Evolutionary conservation across 176 grass and related monocot species (phyloP).

Genomic region (Alopecurus myosuroides): DNA sequence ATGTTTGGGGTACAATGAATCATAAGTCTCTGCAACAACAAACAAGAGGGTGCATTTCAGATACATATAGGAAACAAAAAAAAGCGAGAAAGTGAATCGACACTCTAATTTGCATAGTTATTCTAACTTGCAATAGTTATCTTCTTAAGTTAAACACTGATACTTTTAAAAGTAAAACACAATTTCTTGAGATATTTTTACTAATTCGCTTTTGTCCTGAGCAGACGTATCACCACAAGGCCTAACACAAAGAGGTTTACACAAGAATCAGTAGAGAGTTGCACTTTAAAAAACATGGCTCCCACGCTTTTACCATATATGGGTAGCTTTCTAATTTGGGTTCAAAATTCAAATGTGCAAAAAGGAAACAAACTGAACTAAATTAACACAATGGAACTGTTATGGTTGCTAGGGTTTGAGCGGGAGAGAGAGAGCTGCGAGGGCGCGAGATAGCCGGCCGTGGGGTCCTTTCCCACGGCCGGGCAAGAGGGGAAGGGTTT

Average conservation of each 20-base stretch:
- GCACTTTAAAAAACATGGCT: background rate
- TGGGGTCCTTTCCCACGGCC: no score
- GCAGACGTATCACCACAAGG: background rate
- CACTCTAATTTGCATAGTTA: background rate
- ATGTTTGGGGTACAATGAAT: slow-evolving; percentile 59
- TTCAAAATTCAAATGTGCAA: background rate
- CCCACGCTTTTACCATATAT: background rate
- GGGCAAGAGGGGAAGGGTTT: no score
- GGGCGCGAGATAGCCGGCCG: no score
- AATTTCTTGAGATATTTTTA: background rate
- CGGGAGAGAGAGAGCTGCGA: no score
- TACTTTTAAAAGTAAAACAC: background rate
- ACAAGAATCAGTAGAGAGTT: background rate
- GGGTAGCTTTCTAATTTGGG: background rate
- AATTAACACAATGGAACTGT: no score
- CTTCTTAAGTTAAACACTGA: background rate
- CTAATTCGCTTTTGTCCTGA: background rate
- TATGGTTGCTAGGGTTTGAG: no score
- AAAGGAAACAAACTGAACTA: background rate
- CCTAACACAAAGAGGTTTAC: background rate
- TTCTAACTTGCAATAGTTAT: background rate
- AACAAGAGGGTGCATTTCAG: background rate
- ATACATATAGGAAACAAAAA: slow-evolving; percentile 15
- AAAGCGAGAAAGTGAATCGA: background rate
- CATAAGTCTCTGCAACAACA: slow-evolving; percentile 57